Evolutionary conservation across 345 rosid species (phyloP), one percentile per base, ranked within the genome.

Genomic region (Turritis glabra): DNA sequence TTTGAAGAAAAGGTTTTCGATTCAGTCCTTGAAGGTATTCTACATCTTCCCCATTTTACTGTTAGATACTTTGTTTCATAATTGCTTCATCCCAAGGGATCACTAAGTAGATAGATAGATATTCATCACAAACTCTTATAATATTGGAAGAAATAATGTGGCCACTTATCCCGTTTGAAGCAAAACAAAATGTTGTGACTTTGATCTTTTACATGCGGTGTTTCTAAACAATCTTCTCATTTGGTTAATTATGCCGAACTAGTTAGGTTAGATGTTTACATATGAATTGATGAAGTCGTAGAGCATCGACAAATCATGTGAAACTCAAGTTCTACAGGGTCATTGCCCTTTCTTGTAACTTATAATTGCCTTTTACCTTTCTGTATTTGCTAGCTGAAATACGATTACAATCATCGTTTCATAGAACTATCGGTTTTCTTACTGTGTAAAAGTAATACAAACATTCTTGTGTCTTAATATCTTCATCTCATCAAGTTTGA

Each of bases 1-100:
- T 94, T 94, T 76, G 98, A 94, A 84, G 97, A 94, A 72, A 90
- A 91, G 80, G 97, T 94, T 58, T 94, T 94, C 0, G 99, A 94
- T 79, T 88, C 89, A 71, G 90, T 90, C 41, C 68, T 94, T 69
- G 97, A 94, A 85, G 97, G 97, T 91, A 64, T 18, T 60, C 48
- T 6, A n/a, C 4, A 46, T 33, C 21, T 33, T 35, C 21, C 32
- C 38, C 35, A 5, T 46, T 21, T 9, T 19, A 44, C 48, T 17
- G 5, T 10, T 48, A n/a, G 9, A 10, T 65, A 3, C 18, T 32
- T 21, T 7, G 17, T 26, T 52, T 18, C 8, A 38, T 15, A 40
- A 4, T 25, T 26, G 48, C 26, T 53, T 38, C 43, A 26, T 14
- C 15, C 33, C 17, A 33, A 59, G 0, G 8, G 14, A 5, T 60